Evolutionary conservation across 2,329 filamentous ascomycete genomes (phyloP).

Genomic region (Pseudogymnoascus destructans): DNA sequence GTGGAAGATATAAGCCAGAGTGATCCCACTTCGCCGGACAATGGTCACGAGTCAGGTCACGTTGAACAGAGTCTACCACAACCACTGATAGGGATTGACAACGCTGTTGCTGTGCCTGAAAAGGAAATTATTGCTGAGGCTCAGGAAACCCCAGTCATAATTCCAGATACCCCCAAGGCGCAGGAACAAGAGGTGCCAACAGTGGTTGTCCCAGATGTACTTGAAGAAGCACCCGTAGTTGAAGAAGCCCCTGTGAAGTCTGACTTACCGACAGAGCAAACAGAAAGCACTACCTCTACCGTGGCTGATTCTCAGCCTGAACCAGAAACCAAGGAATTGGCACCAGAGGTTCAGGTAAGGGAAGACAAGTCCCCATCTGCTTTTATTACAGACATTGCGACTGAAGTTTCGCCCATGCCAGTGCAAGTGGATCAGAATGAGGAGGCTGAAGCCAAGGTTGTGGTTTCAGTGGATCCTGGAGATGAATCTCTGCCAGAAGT

Average conservation of each 20-base stretch:
- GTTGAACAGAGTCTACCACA: background rate
- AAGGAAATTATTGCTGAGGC: background rate
- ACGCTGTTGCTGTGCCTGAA: background rate
- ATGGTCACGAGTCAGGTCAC: background rate
- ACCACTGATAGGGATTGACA: background rate
- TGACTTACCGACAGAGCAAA: background rate
- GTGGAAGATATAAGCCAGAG: background rate
- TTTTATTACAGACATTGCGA: background rate
- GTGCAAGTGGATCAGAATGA: background rate
- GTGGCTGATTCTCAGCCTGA: background rate
- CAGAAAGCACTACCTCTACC: background rate
- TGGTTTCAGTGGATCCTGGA: background rate
- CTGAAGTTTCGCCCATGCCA: background rate
- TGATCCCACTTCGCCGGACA: background rate
- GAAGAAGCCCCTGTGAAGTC: background rate
- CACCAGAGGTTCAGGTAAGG: background rate
- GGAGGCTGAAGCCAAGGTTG: background rate
- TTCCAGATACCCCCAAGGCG: background rate
- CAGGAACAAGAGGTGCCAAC: background rate
- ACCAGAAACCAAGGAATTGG: background rate
- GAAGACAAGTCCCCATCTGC: background rate
- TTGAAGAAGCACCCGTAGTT: background rate
- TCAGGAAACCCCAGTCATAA: background rate
- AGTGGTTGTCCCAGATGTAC: background rate
- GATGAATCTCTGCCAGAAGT: slow-evolving; percentile 3